phyloP scores from a whole-genome alignment of 2,329 filamentous ascomycete genomes.

The Xylariaceae sp. region DNA sequence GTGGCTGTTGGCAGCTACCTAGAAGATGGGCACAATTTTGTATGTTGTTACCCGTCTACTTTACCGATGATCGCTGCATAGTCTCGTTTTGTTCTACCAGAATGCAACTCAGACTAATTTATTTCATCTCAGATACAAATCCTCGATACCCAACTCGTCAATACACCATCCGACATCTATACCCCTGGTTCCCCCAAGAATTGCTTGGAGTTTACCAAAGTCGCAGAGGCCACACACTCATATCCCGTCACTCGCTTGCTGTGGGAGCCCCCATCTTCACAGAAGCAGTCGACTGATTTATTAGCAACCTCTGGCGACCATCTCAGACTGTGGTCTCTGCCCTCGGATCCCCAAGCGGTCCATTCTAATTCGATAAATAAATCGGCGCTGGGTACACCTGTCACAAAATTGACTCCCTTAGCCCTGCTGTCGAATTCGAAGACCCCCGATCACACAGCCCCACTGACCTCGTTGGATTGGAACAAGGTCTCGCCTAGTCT shows the following conservation, averaged over 20 bases:
- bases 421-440: conserved; percentile 96
- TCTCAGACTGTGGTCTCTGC: conserved; percentile 87
- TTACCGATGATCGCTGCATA: not conserved
- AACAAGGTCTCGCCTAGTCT: conserved; percentile 94
- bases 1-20: conserved; percentile 93
- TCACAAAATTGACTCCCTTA: conserved; percentile 82
- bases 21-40: conserved; percentile 97
- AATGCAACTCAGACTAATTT: conserved; percentile 9
- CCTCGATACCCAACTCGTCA: conserved; percentile 75
- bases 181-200: conserved; percentile 66
- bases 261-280: conserved; percentile 92
- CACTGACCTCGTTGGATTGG: conserved; percentile 94
- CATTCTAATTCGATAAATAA: conserved; percentile 65
- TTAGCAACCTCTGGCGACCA: conserved; percentile 94
- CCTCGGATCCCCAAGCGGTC: conserved; percentile 54
- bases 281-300: conserved; percentile 92
- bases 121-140: conserved; percentile 75
- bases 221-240: conserved; percentile 94
- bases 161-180: conserved; percentile 63
- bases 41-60: conserved; percentile 39
- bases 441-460: conserved; percentile 95
- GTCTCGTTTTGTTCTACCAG: not conserved
- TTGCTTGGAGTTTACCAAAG: conserved; percentile 82
- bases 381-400: conserved; percentile 50
- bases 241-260: conserved; percentile 93